Evolutionary conservation across 78 protist species (phyloP).

Genomic region (Chrysochromulina tobinii): DNA sequence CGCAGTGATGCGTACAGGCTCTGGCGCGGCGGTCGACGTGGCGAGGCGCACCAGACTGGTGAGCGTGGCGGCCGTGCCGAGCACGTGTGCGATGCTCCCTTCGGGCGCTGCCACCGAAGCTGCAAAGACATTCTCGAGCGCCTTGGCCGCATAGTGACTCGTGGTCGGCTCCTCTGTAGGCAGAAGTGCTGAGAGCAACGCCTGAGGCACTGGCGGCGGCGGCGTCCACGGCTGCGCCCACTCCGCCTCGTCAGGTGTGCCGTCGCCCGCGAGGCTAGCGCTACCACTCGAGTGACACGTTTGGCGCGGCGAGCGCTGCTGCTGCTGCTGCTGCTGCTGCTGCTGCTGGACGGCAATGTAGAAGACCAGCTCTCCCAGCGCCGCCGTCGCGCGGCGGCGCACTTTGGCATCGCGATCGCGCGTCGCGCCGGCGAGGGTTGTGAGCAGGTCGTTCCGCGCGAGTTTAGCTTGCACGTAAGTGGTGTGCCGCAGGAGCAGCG

Average conservation of each 20-base stretch:
- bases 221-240: too few species aligned
- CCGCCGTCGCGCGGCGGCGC: conserved; percentile 20
- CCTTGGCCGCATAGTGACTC: conserved; percentile 42
- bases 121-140: conserved; percentile 35
- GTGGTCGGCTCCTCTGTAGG: conserved; percentile 12
- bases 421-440: not conserved
- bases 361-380: conserved; percentile 56
- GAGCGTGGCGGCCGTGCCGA: too few species aligned
- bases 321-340: not conserved
- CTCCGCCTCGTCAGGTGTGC: not conserved
- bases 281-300: not conserved
- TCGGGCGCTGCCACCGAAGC: too few species aligned
- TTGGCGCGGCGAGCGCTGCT: not conserved
- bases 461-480: not conserved
- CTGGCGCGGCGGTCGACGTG: too few species aligned
- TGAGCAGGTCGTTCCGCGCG: not conserved
- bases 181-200: not conserved
- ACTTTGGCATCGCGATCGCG: not conserved
- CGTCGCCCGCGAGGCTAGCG: not conserved
- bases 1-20: not conserved
- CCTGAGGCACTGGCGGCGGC: not conserved
- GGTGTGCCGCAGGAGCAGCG: conserved; percentile 24
- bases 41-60: too few species aligned
- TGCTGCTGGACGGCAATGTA: conserved; percentile 29
- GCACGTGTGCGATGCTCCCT: too few species aligned